Evolutionary conservation across 805 yeast genomes (phyloP).

Genomic region (Candida awuae): DNA sequence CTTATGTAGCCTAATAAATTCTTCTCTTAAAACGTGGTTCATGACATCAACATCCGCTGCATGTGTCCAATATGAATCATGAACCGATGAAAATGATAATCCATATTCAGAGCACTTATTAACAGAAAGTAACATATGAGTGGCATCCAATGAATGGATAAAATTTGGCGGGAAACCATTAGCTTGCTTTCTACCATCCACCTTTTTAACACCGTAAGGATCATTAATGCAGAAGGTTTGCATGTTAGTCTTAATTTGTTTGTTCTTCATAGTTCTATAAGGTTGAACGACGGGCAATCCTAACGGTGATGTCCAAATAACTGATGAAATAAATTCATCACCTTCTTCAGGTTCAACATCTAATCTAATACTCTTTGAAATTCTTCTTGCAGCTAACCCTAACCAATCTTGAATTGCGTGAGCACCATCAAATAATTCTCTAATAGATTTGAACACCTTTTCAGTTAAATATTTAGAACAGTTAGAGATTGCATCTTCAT

Average conservation of each 20-base stretch:
- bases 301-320: conserved; percentile 96
- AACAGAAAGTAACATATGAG: conserved; percentile 92
- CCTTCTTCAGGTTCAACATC: conserved; percentile 49
- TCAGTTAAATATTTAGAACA: conserved; percentile 59
- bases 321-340: conserved; percentile 71
- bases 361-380: conserved; percentile 67
- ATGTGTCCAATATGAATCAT: conserved; percentile 98
- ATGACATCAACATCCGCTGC: conserved; percentile 72
- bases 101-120: conserved; percentile 58
- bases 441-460: conserved; percentile 73
- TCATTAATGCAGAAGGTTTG: conserved; percentile 84
- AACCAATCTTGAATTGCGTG: conserved; percentile 96
- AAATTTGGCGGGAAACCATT: conserved; percentile 94
- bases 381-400: conserved; percentile 73
- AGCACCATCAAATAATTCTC: conserved; percentile 85
- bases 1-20: conserved; percentile 71
- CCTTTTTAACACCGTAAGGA: conserved; percentile 77
- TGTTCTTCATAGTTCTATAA: conserved; percentile 61
- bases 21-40: conserved; percentile 64
- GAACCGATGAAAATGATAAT: conserved; percentile 85
- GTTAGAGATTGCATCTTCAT: conserved; percentile 29
- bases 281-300: conserved; percentile 98
- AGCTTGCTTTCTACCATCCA: conserved; percentile 81
- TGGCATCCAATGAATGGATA: conserved; percentile 92
- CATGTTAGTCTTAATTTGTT: conserved; percentile 67